phyloP scores from a whole-genome alignment of 371 early-diverging fungal genomes.

The Smittium mucronatum region DNA sequence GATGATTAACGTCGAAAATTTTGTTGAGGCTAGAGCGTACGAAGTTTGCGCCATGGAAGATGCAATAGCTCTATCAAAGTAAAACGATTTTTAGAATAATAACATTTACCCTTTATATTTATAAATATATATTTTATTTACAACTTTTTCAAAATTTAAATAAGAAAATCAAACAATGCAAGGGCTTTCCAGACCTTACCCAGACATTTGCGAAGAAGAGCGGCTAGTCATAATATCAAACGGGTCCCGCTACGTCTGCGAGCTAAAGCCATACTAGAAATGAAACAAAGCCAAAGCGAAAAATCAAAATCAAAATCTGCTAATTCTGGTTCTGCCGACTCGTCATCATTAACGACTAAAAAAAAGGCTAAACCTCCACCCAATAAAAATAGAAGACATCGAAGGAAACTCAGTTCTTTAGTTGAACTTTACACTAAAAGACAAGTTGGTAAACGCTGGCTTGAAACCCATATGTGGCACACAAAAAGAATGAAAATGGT shows the following conservation, averaged over 20 bases:
- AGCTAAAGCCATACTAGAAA: constrained; percentile 57
- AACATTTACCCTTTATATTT: neutral
- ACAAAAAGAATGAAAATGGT: constrained; percentile 91
- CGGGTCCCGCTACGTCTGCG: constrained; percentile 66
- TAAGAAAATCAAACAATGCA: constrained; percentile 44
- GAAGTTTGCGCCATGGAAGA: constrained; percentile 72
- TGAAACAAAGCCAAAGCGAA: constrained; percentile 20
- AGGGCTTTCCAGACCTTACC: constrained; percentile 80
- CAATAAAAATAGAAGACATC: constrained; percentile 31
- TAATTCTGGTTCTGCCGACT: constrained; percentile 10
- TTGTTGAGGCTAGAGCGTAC: constrained; percentile 51
- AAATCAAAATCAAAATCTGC: neutral
- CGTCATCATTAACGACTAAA: constrained; percentile 26
- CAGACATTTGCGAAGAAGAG: constrained; percentile 74
- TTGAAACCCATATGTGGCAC: constrained; percentile 97
- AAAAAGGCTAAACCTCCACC: neutral
- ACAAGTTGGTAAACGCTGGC: constrained; percentile 50
- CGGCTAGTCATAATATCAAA: constrained; percentile 83
- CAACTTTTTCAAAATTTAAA: too few relatives aligned
- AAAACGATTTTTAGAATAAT: neutral
- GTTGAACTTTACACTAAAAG: constrained; percentile 32
- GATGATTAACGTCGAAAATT: constrained; percentile 32
- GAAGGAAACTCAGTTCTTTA: constrained; percentile 24
- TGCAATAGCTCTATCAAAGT: constrained; percentile 32
- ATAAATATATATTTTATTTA: too few relatives aligned